Evolutionary conservation across 345 rosid species (phyloP).

Genomic region (Heritiera fomes): DNA sequence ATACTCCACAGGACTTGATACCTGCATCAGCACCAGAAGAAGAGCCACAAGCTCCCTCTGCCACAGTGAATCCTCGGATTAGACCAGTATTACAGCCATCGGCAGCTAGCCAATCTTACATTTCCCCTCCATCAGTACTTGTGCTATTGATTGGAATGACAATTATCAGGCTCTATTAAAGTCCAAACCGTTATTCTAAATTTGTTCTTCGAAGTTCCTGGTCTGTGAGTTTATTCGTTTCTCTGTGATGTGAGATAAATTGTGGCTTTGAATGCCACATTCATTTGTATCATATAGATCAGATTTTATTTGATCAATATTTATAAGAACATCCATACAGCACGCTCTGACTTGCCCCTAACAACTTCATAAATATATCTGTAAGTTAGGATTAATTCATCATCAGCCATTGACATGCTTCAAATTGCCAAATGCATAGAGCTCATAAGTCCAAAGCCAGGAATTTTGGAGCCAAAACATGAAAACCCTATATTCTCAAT

Average conservation of each 20-base stretch:
- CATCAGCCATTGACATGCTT: too few species aligned
- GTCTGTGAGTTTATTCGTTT: neutral
- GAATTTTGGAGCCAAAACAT: too few species aligned
- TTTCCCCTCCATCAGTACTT: neutral
- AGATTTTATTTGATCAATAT: neutral
- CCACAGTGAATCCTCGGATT: constrained; percentile 31
- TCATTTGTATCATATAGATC: constrained; percentile 5
- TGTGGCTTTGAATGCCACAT: neutral
- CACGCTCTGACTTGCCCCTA: too few species aligned
- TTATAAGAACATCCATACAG: neutral
- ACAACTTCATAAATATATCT: too few species aligned
- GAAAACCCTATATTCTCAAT: too few species aligned
- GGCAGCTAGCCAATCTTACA: constrained; percentile 3
- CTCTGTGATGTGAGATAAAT: neutral
- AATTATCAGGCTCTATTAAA: neutral
- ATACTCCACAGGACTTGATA: constrained; percentile 12
- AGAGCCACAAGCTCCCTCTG: constrained; percentile 26
- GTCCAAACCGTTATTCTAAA: neutral
- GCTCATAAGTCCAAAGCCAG: too few species aligned
- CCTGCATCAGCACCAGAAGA: constrained; percentile 35
- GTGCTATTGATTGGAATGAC: neutral
- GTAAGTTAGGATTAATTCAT: too few species aligned
- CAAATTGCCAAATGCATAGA: too few species aligned
- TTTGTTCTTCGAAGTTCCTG: neutral
- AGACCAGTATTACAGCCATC: constrained; percentile 42